Conservation (phyloP, 2,329 filamentous ascomycete genomes). For the Geosmithia putterillii region DNA sequence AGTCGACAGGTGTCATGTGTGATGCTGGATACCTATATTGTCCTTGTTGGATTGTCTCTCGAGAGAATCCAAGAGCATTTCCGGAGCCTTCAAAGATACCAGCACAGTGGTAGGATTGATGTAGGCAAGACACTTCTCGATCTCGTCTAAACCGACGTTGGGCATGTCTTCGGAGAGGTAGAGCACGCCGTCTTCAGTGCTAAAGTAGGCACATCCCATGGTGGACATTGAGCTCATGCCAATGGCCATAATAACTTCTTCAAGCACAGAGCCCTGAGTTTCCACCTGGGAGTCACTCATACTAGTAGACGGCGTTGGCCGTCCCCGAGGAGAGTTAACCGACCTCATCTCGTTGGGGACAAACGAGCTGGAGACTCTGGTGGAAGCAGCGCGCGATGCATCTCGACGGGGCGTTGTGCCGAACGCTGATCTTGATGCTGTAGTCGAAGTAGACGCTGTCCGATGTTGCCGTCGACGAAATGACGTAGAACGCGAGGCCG, state of each 20-base stretch:
- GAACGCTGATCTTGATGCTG: not conserved
- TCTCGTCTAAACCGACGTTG: conserved; percentile 52
- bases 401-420: not conserved
- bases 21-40: conserved; percentile 3
- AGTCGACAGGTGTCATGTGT: not conserved
- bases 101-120: conserved; percentile 43
- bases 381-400: not conserved
- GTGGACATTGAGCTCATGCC: conserved; percentile 58
- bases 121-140: conserved; percentile 48
- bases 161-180: conserved; percentile 68
- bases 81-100: conserved; percentile 33
- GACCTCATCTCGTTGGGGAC: not conserved
- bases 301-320: not conserved
- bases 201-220: conserved; percentile 77
- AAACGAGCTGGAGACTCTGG: not conserved
- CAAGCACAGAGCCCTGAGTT: not conserved
- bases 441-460: not conserved
- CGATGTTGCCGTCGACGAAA: not conserved
- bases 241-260: conserved; percentile 68
- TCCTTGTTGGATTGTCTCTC: conserved; percentile 9
- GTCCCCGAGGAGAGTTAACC: not conserved
- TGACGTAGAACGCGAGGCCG: not conserved
- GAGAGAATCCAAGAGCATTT: conserved; percentile 19
- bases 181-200: conserved; percentile 55
- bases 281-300: not conserved